A percentile compares a stretch with the other conserved stretches of the same genome.
phyloP scores from a whole-genome alignment of 257 asterid species.

The Penstemon eatonii region DNA sequence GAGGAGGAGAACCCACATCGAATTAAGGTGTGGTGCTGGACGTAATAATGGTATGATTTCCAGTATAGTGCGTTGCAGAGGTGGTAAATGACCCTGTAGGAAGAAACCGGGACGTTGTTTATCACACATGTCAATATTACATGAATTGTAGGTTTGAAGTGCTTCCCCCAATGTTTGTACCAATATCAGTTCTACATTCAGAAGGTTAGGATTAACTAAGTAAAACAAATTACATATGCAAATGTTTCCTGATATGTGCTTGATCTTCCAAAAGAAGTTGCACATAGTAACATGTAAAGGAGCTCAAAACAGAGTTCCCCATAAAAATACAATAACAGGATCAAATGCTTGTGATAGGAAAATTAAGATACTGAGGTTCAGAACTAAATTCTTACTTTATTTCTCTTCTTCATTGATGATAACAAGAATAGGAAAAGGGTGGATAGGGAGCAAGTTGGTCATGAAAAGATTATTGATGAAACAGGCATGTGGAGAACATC shows the following conservation, averaged over 20 bases:
- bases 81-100: slow-evolving; percentile 82
- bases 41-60: slow-evolving; percentile 71
- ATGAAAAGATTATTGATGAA: slow-evolving; percentile 17
- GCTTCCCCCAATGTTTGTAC: slow-evolving; percentile 21
- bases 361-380: slow-evolving; percentile 3
- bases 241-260: slow-evolving; percentile 11
- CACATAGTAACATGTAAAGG: slow-evolving; percentile 16
- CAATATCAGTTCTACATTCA: slow-evolving; percentile 22
- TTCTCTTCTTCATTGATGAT: background rate
- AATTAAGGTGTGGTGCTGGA: slow-evolving; percentile 75
- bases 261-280: slow-evolving; percentile 16
- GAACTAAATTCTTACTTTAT: background rate
- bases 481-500: no score
- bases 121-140: slow-evolving; percentile 9
- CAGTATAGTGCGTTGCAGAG: slow-evolving; percentile 75
- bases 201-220: slow-evolving; percentile 18
- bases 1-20: slow-evolving; percentile 82
- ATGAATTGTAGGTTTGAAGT: slow-evolving; percentile 25
- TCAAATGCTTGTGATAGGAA: slow-evolving; percentile 14
- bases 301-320: background rate
- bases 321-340: background rate
- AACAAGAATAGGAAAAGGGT: slow-evolving; percentile 10
- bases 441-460: slow-evolving; percentile 16
- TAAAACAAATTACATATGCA: slow-evolving; percentile 14
- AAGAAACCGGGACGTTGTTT: slow-evolving; percentile 24